These are phyloP conservation scores for Scheffersomyces parashehatae DNA, from an alignment of 1,139 yeast species.

Conservation along the genomic window DNA sequence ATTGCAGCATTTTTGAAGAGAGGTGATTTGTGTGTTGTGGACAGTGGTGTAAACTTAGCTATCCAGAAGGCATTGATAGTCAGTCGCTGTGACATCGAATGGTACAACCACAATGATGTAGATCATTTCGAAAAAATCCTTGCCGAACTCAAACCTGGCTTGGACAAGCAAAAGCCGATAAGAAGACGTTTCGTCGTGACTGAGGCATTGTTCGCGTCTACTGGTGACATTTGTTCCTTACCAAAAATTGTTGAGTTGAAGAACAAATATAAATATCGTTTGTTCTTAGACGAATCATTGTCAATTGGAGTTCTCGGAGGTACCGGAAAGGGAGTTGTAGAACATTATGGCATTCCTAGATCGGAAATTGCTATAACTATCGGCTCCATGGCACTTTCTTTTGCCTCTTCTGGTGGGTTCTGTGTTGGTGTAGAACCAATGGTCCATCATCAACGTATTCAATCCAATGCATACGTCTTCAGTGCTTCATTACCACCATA, in stretches of 20 bases:
- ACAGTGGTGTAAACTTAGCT: conserved; percentile 72
- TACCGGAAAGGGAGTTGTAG: conserved; percentile 84
- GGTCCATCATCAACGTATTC: conserved; percentile 91
- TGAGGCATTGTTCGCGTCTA: conserved; percentile 81
- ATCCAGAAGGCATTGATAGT: conserved; percentile 87
- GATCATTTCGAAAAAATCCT: conserved; percentile 75
- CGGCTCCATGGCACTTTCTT: conserved; percentile 80
- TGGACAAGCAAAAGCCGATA: conserved; percentile 67
- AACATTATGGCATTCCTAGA: conserved; percentile 65
- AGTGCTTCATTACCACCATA: conserved; percentile 96
- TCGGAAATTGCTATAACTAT: conserved; percentile 77
- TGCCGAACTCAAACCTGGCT: conserved; percentile 59
- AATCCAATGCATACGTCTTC: conserved; percentile 86
- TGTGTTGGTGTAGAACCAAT: conserved; percentile 84
- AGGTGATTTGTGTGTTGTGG: conserved; percentile 91
- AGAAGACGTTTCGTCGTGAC: conserved; percentile 88
- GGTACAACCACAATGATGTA: conserved; percentile 88
- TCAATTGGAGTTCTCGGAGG: conserved; percentile 86
- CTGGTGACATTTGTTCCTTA: conserved; percentile 80
- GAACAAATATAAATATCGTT: conserved; percentile 77
- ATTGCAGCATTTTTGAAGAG: conserved; percentile 93
- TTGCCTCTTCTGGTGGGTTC: conserved; percentile 94
- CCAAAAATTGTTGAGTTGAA: conserved; percentile 72
- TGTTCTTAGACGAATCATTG: conserved; percentile 82
- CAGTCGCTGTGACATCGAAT: conserved; percentile 81